Evolutionary conservation across 2,329 filamentous ascomycete genomes (phyloP).

Genomic region (Penicillium sp.): DNA sequence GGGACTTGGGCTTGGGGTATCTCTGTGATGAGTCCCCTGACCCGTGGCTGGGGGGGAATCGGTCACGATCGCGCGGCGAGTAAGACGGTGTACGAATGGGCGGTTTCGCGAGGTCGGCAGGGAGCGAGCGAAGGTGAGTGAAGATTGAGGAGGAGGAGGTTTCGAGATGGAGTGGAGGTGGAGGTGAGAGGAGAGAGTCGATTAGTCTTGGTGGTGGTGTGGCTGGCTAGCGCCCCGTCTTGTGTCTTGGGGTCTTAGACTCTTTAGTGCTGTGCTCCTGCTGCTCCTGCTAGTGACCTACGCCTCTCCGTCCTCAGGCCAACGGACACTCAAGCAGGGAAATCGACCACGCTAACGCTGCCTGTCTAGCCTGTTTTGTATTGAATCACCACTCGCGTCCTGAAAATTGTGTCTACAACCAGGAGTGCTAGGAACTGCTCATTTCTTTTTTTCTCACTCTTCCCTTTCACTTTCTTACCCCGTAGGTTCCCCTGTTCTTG

Average conservation of each 20-base stretch:
- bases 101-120: background rate
- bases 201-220: background rate
- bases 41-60: conserved; percentile 31
- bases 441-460: background rate
- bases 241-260: conserved; percentile 1
- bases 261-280: background rate
- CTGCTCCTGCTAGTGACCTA: background rate
- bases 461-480: background rate
- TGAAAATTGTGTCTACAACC: conserved; percentile 2
- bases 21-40: conserved; percentile 25
- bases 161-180: background rate
- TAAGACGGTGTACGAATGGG: background rate
- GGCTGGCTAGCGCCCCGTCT: background rate
- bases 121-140: background rate
- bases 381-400: background rate
- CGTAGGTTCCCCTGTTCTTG: background rate
- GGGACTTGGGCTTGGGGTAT: conserved; percentile 9
- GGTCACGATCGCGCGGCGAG: conserved; percentile 27
- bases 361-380: conserved; percentile 2
- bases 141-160: background rate
- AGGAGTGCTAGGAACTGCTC: background rate
- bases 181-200: background rate
- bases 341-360: conserved; percentile 22
- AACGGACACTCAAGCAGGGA: conserved; percentile 19
- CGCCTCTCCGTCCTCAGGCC: conserved; percentile 13